Base-by-base conservation (phyloP, 2,329 filamentous ascomycete species). In the Bretziella fagacearum region DNA sequence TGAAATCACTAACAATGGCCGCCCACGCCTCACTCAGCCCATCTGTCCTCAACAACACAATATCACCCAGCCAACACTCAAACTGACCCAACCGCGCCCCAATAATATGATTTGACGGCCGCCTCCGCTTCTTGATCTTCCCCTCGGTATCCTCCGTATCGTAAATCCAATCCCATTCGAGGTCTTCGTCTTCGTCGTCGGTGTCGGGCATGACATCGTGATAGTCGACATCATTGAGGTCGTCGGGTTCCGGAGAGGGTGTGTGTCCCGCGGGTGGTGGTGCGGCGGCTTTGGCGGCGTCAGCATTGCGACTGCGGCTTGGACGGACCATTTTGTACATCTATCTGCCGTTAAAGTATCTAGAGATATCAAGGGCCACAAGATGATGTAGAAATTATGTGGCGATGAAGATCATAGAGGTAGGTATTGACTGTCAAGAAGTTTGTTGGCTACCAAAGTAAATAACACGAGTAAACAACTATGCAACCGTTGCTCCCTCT, bases 1-100 rank as follows among this genome's bases (percentile, higher is more conserved):
- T 59, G 54, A 98, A 94, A 36, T 84, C 79, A 56, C 80, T 81
- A 45, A 95, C 81, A 52, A 98, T 77, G 27, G 84, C 91, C 2
- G 93, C 82, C 87, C 91, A 98, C 8, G 86, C 82, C 56, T 93
- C 85, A 53, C 84, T 84, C 33, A 76, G 74, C 3, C 84, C 85
- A 32, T 93, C 84, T 1, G 87, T 84, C 61, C 93, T 93, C 47
- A 98, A 69, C 33, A 96, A 68, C 29, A 96, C 80, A 17, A 77
- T 74, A 57, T 98, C 86, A 37, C 91, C 91, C 30, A 94, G 60
- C 46, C 66, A 71, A 63, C 86, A 94, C 57, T 81, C 73, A 53
- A 95, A 94, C 10, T 61, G 68, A 20, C 86, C 87, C 71, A 86
- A 86, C 22, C 75, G 76, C 17, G 89, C 91, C 3, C 84, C 91